Evolutionary conservation across 768 basidiomycete genomes (phyloP).

Genomic region (Suillus occidentalis): DNA sequence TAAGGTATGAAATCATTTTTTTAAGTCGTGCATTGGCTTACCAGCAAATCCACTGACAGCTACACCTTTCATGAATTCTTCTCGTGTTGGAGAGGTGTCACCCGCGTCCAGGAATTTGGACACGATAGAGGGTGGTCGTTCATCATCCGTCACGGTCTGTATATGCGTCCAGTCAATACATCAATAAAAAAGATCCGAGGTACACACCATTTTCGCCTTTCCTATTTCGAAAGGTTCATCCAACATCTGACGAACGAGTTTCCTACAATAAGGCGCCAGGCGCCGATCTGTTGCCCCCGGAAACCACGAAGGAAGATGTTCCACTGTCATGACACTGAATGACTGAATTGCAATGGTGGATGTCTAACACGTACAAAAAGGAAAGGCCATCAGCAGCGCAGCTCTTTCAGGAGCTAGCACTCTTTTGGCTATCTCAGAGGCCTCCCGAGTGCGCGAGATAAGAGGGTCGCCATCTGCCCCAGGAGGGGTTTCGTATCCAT

Average conservation of each 20-base stretch:
- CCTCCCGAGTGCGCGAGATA: neutral
- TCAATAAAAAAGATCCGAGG: no score
- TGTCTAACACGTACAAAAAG: constrained; percentile 6
- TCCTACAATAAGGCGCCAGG: neutral
- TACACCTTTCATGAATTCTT: constrained; percentile 1
- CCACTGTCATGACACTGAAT: constrained; percentile 3
- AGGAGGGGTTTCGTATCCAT: constrained; percentile 8
- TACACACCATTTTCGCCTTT: constrained; percentile 26
- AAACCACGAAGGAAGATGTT: constrained; percentile 14
- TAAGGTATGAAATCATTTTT: neutral
- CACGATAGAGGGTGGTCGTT: neutral
- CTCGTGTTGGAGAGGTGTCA: neutral
- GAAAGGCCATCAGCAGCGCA: constrained; percentile 10
- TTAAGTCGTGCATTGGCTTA: neutral
- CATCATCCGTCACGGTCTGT: neutral
- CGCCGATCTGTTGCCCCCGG: constrained; percentile 7
- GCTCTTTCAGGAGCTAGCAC: constrained; percentile 6
- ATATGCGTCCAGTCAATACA: no score
- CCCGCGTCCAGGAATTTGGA: neutral
- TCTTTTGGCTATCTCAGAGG: neutral
- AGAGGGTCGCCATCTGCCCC: constrained; percentile 1
- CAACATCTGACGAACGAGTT: constrained; percentile 2
- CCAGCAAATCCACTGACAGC: constrained; percentile 5
- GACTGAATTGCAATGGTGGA: no score
- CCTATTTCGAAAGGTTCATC: constrained; percentile 24